A percentile compares a stretch with the other conserved stretches of the same genome.
phyloP scores from a whole-genome alignment of 75 land plant species.

The Picea sitchensis region DNA sequence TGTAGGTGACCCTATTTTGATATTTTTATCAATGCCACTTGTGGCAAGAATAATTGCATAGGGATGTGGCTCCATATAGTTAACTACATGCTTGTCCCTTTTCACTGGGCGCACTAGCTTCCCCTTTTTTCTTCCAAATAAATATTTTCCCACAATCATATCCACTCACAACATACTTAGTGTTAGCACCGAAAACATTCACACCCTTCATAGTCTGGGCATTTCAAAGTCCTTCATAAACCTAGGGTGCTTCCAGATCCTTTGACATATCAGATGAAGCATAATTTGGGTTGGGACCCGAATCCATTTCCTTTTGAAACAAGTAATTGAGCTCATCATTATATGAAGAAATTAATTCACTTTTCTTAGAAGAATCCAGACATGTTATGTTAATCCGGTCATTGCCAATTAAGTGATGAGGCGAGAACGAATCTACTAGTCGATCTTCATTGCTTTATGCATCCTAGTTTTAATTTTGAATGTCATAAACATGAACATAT shows the following conservation, averaged over 20 bases:
- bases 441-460: conserved; percentile 29
- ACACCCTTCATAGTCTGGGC: too few relatives aligned
- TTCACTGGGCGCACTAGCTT: too few relatives aligned
- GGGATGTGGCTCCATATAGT: conserved; percentile 91
- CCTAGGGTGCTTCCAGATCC: too few relatives aligned
- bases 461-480: conserved; percentile 48
- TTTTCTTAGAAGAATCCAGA: conserved; percentile 69
- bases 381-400: conserved; percentile 74
- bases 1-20: conserved; percentile 89
- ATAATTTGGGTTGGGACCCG: conserved; percentile 42
- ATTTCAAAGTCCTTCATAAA: too few relatives aligned
- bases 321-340: conserved; percentile 82
- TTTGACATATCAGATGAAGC: conserved; percentile 2
- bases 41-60: conserved; percentile 72
- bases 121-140: too few relatives aligned
- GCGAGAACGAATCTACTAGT: conserved; percentile 63
- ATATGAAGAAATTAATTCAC: conserved; percentile 85
- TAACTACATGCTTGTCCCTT: conserved; percentile 80
- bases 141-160: too few relatives aligned
- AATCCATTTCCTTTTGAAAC: conserved; percentile 21
- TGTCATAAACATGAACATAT: conserved; percentile 81
- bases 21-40: conserved; percentile 79
- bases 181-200: too few relatives aligned
- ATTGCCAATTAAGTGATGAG: conserved; percentile 65
- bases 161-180: too few relatives aligned